phyloP scores from a whole-genome alignment of 352 stramenopile species.

The Peronosclerospora sorghi region DNA sequence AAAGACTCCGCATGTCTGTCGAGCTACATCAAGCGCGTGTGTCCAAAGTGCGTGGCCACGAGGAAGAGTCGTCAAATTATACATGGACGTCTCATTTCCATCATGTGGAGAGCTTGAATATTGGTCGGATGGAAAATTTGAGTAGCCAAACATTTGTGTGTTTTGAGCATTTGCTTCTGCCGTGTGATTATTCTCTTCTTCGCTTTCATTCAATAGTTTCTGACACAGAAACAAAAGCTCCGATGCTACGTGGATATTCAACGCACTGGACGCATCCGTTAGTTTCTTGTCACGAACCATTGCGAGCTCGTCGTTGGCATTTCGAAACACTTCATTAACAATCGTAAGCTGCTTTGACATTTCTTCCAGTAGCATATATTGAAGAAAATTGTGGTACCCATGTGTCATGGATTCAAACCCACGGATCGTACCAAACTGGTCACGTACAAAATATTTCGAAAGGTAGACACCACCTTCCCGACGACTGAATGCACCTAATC shows the following conservation, averaged over 20 bases:
- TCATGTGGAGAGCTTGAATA: constrained; percentile 47
- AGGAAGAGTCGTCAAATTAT: constrained; percentile 59
- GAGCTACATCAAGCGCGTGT: constrained; percentile 35
- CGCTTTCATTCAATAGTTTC: constrained; percentile 41
- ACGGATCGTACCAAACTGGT: constrained; percentile 83
- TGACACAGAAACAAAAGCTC: constrained; percentile 57
- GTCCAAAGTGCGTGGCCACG: constrained; percentile 48
- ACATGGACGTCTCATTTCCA: constrained; percentile 60
- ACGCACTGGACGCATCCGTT: constrained; percentile 41
- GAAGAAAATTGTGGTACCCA: constrained; percentile 85
- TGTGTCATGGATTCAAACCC: constrained; percentile 82
- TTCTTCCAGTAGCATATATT: constrained; percentile 83
- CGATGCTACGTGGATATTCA: constrained; percentile 65
- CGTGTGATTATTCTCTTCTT: constrained; percentile 25
- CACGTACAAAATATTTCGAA: constrained; percentile 83
- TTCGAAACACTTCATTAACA: constrained; percentile 55
- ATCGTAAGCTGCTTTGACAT: constrained; percentile 64
- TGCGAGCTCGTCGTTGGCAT: constrained; percentile 51
- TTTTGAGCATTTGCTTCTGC: constrained; percentile 21
- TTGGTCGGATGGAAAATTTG: constrained; percentile 42
- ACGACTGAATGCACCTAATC: constrained; percentile 68
- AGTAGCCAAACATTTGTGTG: constrained; percentile 35
- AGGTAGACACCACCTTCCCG: constrained; percentile 74
- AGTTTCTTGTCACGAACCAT: constrained; percentile 35
- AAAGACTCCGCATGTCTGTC: constrained; percentile 32